phyloP scores from a whole-genome alignment of 176 grass and related monocot species.

The Musa itinerans region DNA sequence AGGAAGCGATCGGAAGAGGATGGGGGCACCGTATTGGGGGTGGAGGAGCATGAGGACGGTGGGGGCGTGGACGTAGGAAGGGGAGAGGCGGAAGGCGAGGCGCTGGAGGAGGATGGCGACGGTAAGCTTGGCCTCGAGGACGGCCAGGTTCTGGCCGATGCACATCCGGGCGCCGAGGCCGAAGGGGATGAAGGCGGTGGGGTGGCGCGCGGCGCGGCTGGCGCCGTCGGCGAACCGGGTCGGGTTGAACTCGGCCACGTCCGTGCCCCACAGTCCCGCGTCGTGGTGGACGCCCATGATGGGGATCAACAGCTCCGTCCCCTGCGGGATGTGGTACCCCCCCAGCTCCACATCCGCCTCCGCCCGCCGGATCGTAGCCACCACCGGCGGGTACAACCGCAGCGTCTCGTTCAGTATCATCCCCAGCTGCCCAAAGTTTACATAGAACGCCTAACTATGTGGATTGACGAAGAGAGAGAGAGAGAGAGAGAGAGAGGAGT shows the following conservation, averaged over 20 bases:
- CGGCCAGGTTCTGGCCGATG: slow-evolving; percentile 92
- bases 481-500: not conserved
- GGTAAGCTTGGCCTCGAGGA: slow-evolving; percentile 84
- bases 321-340: slow-evolving; percentile 45
- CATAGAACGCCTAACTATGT: too few relatives aligned
- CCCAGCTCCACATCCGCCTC: slow-evolving; percentile 76
- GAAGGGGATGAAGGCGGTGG: slow-evolving; percentile 84
- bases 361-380: slow-evolving; percentile 77
- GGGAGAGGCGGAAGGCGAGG: slow-evolving; percentile 70
- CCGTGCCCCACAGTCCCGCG: slow-evolving; percentile 57
- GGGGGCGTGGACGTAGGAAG: slow-evolving; percentile 83
- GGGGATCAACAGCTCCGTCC: slow-evolving; percentile 85
- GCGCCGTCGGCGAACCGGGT: slow-evolving; percentile 53
- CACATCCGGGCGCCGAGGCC: slow-evolving; percentile 86
- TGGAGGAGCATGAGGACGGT: slow-evolving; percentile 97
- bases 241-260: slow-evolving; percentile 91
- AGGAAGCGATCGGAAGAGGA: slow-evolving; percentile 47
- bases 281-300: slow-evolving; percentile 99
- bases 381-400: slow-evolving; percentile 89
- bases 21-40: slow-evolving; percentile 85
- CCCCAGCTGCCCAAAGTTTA: slow-evolving; percentile 35
- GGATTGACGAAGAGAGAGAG: too few relatives aligned
- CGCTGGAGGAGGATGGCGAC: slow-evolving; percentile 81
- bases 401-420: slow-evolving; percentile 98
- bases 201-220: slow-evolving; percentile 56